Percentiles rank a stretch among this genome's conserved stretches.
phyloP scores from a whole-genome alignment of 1,139 yeast genomes.

The Debaryomyces coudertii region DNA sequence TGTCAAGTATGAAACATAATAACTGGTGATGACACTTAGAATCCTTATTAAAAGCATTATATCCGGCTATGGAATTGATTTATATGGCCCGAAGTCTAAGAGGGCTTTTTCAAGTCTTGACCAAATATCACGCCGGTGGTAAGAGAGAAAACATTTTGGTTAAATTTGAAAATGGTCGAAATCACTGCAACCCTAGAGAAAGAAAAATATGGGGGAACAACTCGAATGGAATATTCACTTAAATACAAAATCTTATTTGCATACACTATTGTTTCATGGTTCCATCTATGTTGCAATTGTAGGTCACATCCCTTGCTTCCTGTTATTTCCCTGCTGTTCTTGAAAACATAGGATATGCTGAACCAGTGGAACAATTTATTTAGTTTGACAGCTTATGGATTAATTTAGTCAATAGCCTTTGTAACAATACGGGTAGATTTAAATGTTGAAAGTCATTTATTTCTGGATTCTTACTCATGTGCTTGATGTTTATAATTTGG shows the following conservation, averaged over 20 bases:
- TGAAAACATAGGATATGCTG: constrained; percentile 19
- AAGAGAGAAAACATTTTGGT: constrained; percentile 28
- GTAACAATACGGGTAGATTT: constrained; percentile 10
- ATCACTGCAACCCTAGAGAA: constrained; percentile 32
- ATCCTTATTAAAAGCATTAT: background rate
- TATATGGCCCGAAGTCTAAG: constrained; percentile 39
- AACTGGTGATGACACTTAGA: constrained; percentile 17
- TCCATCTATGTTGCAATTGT: constrained; percentile 16
- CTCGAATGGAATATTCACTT: constrained; percentile 18
- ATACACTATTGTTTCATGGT: constrained; percentile 14
- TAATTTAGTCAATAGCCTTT: constrained; percentile 26
- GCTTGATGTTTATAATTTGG: constrained; percentile 34
- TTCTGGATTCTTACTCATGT: constrained; percentile 22
- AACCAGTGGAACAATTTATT: constrained; percentile 9
- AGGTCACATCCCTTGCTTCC: constrained; percentile 18
- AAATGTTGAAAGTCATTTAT: constrained; percentile 15
- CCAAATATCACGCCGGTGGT: constrained; percentile 45
- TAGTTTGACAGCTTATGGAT: constrained; percentile 14
- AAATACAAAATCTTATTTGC: constrained; percentile 21
- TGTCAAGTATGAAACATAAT: constrained; percentile 10
- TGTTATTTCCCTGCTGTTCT: constrained; percentile 20
- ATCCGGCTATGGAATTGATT: constrained; percentile 32
- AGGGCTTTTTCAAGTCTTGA: constrained; percentile 45
- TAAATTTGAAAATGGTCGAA: constrained; percentile 42
- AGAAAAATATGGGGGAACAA: constrained; percentile 22